These are phyloP conservation scores for Leishmania amazonensis DNA, from an alignment of 208 protist genomes.

Conservation along the genomic window DNA sequence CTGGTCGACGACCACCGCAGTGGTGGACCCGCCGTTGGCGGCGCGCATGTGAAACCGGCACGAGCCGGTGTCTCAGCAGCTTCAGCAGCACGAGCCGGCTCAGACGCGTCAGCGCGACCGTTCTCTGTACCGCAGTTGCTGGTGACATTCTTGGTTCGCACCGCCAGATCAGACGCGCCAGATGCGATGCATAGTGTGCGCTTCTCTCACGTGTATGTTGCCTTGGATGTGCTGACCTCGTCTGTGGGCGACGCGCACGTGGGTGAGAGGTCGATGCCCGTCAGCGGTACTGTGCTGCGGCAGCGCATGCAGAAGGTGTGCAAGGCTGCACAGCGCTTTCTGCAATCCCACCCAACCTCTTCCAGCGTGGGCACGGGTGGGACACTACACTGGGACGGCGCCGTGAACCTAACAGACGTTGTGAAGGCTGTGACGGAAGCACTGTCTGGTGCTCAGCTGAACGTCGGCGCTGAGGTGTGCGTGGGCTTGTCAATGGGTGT, in stretches of 20 bases:
- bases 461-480: slow-evolving; percentile 19
- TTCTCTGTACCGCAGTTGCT: slow-evolving; percentile 17
- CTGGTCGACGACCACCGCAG: slow-evolving; percentile 10
- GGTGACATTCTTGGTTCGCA: slow-evolving; percentile 10
- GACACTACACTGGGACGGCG: slow-evolving; percentile 16
- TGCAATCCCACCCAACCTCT: slow-evolving; percentile 2
- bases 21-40: neutral
- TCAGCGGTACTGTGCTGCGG: slow-evolving; percentile 14
- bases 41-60: neutral
- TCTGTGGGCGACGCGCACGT: slow-evolving; percentile 24
- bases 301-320: slow-evolving; percentile 13
- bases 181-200: slow-evolving; percentile 32
- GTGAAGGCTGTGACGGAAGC: slow-evolving; percentile 23
- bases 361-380: slow-evolving; percentile 1
- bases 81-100: neutral
- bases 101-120: neutral
- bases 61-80: neutral
- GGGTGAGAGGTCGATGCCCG: neutral
- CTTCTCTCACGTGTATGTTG: slow-evolving; percentile 40
- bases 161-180: slow-evolving; percentile 31
- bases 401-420: slow-evolving; percentile 15
- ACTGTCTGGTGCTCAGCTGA: slow-evolving; percentile 15
- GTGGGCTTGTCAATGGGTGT: slow-evolving; percentile 18
- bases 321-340: slow-evolving; percentile 12
- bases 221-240: slow-evolving; percentile 50